Evolutionary conservation across 2,329 filamentous ascomycete genomes (phyloP).

Genomic region (Magnaporthiopsis poae): DNA sequence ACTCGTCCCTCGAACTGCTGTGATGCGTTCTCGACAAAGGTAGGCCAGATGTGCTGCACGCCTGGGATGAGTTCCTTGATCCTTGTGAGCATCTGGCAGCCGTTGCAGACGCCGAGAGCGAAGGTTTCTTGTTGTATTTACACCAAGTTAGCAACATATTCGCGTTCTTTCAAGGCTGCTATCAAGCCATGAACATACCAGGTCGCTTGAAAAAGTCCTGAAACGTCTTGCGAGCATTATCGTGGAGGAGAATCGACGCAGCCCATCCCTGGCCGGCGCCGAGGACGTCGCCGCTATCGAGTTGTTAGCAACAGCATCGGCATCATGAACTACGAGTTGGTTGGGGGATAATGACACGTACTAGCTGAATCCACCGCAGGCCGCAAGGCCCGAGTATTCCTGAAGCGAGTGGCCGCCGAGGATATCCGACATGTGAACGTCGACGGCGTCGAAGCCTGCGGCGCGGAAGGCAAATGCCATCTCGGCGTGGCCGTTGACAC

Average conservation of each 20-base stretch:
- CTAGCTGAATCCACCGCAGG: slow-evolving; percentile 95
- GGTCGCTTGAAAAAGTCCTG: slow-evolving; percentile 73
- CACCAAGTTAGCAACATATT: neutral
- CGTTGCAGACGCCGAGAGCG: slow-evolving; percentile 88
- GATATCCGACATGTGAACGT: slow-evolving; percentile 95
- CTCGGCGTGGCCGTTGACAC: slow-evolving; percentile 90
- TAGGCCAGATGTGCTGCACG: slow-evolving; percentile 65
- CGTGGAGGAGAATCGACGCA: slow-evolving; percentile 80
- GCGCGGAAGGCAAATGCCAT: slow-evolving; percentile 94
- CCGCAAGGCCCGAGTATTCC: slow-evolving; percentile 78
- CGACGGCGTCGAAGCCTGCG: slow-evolving; percentile 82
- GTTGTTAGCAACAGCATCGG: neutral
- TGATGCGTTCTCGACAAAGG: slow-evolving; percentile 72
- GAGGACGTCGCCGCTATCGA: slow-evolving; percentile 45
- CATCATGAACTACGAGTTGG: neutral
- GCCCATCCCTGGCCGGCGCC: slow-evolving; percentile 97
- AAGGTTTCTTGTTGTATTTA: slow-evolving; percentile 58
- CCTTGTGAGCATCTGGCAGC: slow-evolving; percentile 86
- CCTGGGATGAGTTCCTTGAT: slow-evolving; percentile 79
- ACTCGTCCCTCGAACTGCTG: slow-evolving; percentile 86
- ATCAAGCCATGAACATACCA: neutral
- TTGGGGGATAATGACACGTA: slow-evolving; percentile 47
- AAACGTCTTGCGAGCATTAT: slow-evolving; percentile 66
- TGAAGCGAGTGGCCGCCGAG: slow-evolving; percentile 68
- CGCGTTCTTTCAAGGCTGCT: neutral